Percentiles rank a stretch among this genome's conserved stretches.
These are phyloP conservation scores for Tetradesmus lagerheimii DNA, from an alignment of 139 green algal genomes.

Conservation along the genomic window DNA sequence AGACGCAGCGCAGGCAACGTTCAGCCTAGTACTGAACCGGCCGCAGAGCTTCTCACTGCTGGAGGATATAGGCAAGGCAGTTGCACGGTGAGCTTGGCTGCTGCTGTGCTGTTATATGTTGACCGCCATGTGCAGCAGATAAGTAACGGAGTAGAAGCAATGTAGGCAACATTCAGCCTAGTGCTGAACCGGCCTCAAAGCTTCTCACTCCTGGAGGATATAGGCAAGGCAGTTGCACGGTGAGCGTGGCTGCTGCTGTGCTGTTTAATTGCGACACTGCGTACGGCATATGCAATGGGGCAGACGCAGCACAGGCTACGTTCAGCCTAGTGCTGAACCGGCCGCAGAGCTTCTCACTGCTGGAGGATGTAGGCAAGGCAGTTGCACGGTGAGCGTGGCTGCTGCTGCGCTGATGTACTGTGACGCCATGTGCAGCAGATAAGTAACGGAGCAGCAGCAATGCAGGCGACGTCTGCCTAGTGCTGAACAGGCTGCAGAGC, in stretches of 20 bases:
- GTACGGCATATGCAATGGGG: conserved; percentile 40
- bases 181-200: conserved; percentile 42
- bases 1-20: conserved; percentile 43
- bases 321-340: conserved; percentile 50
- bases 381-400: conserved; percentile 20
- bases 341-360: conserved; percentile 44
- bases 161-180: conserved; percentile 42
- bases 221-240: conserved; percentile 39
- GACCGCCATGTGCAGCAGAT: conserved; percentile 51
- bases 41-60: conserved; percentile 46
- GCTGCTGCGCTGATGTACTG: too few relatives aligned
- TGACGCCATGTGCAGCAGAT: too few relatives aligned
- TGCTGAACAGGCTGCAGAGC: too few relatives aligned
- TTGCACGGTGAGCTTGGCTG: conserved; percentile 21
- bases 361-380: conserved; percentile 37
- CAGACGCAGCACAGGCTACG: conserved; percentile 41
- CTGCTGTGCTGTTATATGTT: too few relatives aligned
- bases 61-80: conserved; percentile 34
- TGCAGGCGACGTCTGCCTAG: conserved; percentile 35
- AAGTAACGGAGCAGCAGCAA: too few relatives aligned
- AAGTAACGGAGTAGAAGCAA: conserved; percentile 45
- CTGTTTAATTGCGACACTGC: not conserved
- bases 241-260: not conserved
- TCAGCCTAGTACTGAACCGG: conserved; percentile 48
- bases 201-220: conserved; percentile 45